A percentile compares a stretch with the other conserved stretches of the same genome.
Conservation (phyloP, 2,329 filamentous ascomycete genomes). For the Ampelomyces quisqualis region DNA sequence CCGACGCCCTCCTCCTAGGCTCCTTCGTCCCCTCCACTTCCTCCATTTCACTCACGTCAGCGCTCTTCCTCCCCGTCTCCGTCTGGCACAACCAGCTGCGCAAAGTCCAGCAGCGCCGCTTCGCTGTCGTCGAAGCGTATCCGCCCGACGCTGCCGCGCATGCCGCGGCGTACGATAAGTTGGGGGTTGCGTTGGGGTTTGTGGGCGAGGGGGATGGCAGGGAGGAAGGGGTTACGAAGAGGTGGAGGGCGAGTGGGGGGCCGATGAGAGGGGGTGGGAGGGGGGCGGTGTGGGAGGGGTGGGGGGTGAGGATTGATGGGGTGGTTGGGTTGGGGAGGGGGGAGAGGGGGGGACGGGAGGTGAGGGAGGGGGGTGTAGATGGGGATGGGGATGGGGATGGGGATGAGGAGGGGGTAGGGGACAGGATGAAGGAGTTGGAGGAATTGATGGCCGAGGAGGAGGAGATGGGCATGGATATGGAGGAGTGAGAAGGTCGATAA, state of each 20-base stretch:
- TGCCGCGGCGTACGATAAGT: constrained; percentile 21
- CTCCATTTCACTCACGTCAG: constrained; percentile 17
- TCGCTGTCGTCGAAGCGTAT: constrained; percentile 29
- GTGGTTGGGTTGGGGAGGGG: constrained; percentile 19
- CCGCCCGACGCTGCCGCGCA: constrained; percentile 9
- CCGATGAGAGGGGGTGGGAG: constrained; percentile 22
- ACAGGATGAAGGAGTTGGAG: constrained; percentile 19
- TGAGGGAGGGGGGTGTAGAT: constrained; percentile 9
- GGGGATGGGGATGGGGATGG: no score
- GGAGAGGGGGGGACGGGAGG: constrained; percentile 21
- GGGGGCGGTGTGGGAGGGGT: constrained; percentile 40
- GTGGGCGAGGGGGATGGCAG: constrained; percentile 16
- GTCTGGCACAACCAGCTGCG: constrained; percentile 22
- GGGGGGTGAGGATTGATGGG: constrained; percentile 23
- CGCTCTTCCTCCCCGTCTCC: constrained; percentile 27
- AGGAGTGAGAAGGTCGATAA: no score
- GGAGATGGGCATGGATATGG: neutral
- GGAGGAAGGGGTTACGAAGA: constrained; percentile 34
- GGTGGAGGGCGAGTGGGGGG: constrained; percentile 27
- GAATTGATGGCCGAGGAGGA: constrained; percentile 24
- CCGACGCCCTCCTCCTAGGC: constrained; percentile 36
- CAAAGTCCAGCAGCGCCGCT: constrained; percentile 13
- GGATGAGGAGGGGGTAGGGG: constrained; percentile 11
- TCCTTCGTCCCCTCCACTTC: constrained; percentile 12
- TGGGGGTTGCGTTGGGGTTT: constrained; percentile 17